Conservation (phyloP, 1,284 basidiomycete species). For the Puccinia polysora region DNA sequence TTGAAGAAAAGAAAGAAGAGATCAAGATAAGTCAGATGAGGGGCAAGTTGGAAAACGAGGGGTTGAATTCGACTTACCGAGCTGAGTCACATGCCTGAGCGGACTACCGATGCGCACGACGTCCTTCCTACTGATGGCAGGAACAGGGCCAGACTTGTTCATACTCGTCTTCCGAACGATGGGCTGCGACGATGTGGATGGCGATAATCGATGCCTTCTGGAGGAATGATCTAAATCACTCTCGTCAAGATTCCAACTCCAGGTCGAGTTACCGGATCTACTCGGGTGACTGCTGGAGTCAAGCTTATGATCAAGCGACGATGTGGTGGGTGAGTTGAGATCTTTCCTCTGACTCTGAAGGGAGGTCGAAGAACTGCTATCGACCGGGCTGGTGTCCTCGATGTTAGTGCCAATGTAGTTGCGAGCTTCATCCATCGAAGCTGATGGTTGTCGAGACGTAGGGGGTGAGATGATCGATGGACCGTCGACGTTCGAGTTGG, state of each 20-base stretch:
- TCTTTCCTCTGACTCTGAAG: constrained; percentile 12
- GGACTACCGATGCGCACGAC: constrained; percentile 41
- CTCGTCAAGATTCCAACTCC: background rate
- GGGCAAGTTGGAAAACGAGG: background rate
- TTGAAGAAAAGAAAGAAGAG: background rate
- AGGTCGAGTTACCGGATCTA: background rate
- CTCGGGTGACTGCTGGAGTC: background rate
- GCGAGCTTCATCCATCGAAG: background rate
- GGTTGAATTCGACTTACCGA: constrained; percentile 4
- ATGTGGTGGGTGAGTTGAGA: background rate
- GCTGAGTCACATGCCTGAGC: constrained; percentile 42
- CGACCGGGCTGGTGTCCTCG: constrained; percentile 1
- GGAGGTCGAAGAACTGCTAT: background rate
- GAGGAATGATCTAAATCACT: constrained; percentile 2
- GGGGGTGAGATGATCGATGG: background rate
- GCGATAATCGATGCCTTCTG: background rate
- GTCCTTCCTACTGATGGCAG: constrained; percentile 33
- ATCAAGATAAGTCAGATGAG: background rate
- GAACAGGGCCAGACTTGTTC: constrained; percentile 11
- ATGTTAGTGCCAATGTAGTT: background rate
- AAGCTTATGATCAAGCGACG: constrained; percentile 1
- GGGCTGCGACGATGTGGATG: constrained; percentile 15
- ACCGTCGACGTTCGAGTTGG: background rate
- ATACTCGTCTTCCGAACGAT: constrained; percentile 34
- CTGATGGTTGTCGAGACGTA: background rate